These are phyloP conservation scores for Botryotinia calthae DNA, from an alignment of 2,329 filamentous ascomycete species.

Conservation along the genomic window DNA sequence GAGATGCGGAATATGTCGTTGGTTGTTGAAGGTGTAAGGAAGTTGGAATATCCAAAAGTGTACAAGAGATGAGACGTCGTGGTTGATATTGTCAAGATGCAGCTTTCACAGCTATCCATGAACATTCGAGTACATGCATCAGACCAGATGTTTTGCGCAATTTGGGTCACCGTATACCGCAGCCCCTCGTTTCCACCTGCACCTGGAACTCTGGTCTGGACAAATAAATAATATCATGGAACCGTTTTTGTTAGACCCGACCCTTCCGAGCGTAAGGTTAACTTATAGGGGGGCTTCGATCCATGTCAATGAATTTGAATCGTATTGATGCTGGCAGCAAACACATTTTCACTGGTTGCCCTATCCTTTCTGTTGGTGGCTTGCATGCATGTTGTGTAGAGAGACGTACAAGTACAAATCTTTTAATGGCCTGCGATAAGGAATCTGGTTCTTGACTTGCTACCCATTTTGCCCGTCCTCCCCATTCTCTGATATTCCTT, in stretches of 20 bases:
- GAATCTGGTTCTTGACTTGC: neutral
- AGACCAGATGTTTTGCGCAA: neutral
- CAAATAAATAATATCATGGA: neutral
- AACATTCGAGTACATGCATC: neutral
- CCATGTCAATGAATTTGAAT: neutral
- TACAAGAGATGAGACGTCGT: neutral
- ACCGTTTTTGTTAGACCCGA: neutral
- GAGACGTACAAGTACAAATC: neutral
- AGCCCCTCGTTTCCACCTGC: neutral
- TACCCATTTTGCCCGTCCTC: neutral
- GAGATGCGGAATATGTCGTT: neutral
- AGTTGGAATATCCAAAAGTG: neutral
- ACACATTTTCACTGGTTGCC: neutral
- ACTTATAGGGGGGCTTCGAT: neutral
- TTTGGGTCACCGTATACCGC: neutral
- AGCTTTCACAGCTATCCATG: neutral
- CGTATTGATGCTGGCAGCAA: neutral
- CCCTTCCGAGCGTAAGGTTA: neutral
- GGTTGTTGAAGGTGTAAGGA: neutral
- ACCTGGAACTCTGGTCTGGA: neutral
- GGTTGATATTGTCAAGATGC: neutral
- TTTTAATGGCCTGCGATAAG: conserved; percentile 5
- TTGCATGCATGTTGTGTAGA: too few relatives aligned
- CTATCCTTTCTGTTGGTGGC: too few relatives aligned
- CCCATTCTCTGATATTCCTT: neutral